Base-by-base conservation (phyloP, 495 filamentous ascomycete species). In the Aspergillus sclerotiicarbonarius region DNA sequence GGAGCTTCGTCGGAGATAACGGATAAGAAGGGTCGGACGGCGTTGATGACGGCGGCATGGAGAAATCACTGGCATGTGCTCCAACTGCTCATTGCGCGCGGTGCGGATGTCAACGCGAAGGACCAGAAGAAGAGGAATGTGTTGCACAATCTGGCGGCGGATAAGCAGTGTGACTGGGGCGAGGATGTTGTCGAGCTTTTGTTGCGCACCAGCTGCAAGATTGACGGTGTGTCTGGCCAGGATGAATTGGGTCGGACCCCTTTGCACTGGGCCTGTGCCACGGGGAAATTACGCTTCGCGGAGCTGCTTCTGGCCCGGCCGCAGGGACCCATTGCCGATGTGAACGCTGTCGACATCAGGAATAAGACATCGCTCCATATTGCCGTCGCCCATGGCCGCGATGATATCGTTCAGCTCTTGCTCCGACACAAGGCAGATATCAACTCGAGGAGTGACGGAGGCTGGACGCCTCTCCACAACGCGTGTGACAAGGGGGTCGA, bases 391-490 rank as follows among this genome's bases (percentile, higher is more conserved):
- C 74, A 82, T 74, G 66, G 76, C 7, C 74, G 80, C 20, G 71
- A 72, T 16, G 79, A 82, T 57, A 82, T 86, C 53, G 80, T 88
- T 12, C 67, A 73, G 57, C 58, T 87, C 54, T 70, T 89, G 10
- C 66, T 88, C 25, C 56, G 65, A 16, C 69, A 81, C 59, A 71
- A 73, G 8, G 84, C 85, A 6, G 65, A 81, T 59, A 70, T 85
- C 9, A 74, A 80, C 61, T 80, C 82, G 32, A 70, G 73, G 47
- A 85, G 82, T 67, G 83, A 86, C 62, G 80, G 82, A 33, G 78
- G 78, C 8, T 88, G 85, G 85, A 87, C 84, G 35, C 75, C 85
- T 8, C 72, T 88, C 1, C 86, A 88, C 57, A 84, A 86, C 67
- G 85, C 85, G 3, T 82, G 80, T 32, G 80, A 86, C 54, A 75